Base-by-base conservation (phyloP, 495 filamentous ascomycete genomes). In the Penicillium daleae region DNA sequence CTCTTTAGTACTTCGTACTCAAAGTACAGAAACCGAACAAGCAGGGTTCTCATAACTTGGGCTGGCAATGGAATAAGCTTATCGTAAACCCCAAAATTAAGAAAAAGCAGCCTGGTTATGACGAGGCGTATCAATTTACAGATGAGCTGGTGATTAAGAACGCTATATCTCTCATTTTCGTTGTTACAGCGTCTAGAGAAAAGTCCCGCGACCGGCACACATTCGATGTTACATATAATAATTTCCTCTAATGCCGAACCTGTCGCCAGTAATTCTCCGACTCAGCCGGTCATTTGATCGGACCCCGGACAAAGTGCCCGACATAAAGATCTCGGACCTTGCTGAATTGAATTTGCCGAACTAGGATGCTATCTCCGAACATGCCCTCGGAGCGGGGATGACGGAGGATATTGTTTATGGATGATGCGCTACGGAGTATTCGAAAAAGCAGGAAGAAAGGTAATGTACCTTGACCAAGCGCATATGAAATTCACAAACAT, bases 221-320 rank as follows among this genome's bases (percentile, higher is more conserved):
- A 42, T 19, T 15, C 44, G 21, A 24, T 12, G 3, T n/a, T 6
- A 48, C 22, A 26, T 48, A 12, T 35, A 35, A 33, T 12, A 12
- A 35, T 26, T 10, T 50, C 3, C 19, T 50, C 6, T 29, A 15
- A 50, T 6, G 13, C 15, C 46, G 46, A 26, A 15, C 24, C 1
- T 24, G 8, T 50, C 46, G 29, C 6, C 13, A 27, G 29, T 17
- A 24, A 29, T 29, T 46, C 19, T 7, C 40, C 0, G 13, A 50
- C 4, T 29, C 22, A 50, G 46, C 51, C 51, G 51, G 51, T 54
- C 51, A 54, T 54, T 54, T 54, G 51, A 54, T 54, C 51, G 51
- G 51, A 21, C 31, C 29, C 31, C 51, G 51, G 51, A 32, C 29
- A 12, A 29, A 35, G 15, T 54, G 29, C 31, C 51, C 24, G 51